phyloP scores from a whole-genome alignment of 495 filamentous ascomycete genomes.

The Talaromyces thailandensis region DNA sequence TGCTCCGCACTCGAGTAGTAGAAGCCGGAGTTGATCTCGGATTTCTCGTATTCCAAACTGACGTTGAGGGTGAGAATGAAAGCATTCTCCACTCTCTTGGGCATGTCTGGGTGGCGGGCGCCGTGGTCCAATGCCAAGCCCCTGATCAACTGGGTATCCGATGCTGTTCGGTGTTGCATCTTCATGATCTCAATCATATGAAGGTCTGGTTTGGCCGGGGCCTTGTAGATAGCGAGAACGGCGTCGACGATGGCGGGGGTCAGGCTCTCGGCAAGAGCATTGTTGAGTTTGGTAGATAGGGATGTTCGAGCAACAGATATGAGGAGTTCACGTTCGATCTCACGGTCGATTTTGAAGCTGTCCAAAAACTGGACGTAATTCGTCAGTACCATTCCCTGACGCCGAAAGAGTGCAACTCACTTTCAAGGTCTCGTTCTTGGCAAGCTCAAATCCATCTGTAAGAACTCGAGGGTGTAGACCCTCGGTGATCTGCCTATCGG shows the following conservation, averaged over 20 bases:
- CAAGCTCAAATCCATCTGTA: slow-evolving; percentile 95
- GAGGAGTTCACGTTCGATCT: slow-evolving; percentile 89
- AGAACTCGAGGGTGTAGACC: slow-evolving; percentile 93
- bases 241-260: slow-evolving; percentile 93
- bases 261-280: slow-evolving; percentile 78
- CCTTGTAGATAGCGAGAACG: slow-evolving; percentile 83
- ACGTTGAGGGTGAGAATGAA: slow-evolving; percentile 94
- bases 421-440: slow-evolving; percentile 87
- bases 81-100: slow-evolving; percentile 89
- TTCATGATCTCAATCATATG: slow-evolving; percentile 99
- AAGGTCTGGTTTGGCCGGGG: slow-evolving; percentile 86
- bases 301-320: slow-evolving; percentile 91
- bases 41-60: slow-evolving; percentile 97
- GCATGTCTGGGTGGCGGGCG: slow-evolving; percentile 96
- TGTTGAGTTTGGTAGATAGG: slow-evolving; percentile 87
- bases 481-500: slow-evolving; percentile 86
- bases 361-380: slow-evolving; percentile 68
- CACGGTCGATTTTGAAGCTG: slow-evolving; percentile 75
- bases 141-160: slow-evolving; percentile 91
- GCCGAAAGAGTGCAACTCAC: slow-evolving; percentile 26
- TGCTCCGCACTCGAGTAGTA: slow-evolving; percentile 97
- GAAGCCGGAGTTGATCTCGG: slow-evolving; percentile 97
- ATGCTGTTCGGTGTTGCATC: slow-evolving; percentile 96
- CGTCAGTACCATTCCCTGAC: slow-evolving; percentile 6
- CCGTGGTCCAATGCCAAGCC: slow-evolving; percentile 93